Conservation (phyloP, 495 filamentous ascomycete species). For the Trichoderma virens region DNA sequence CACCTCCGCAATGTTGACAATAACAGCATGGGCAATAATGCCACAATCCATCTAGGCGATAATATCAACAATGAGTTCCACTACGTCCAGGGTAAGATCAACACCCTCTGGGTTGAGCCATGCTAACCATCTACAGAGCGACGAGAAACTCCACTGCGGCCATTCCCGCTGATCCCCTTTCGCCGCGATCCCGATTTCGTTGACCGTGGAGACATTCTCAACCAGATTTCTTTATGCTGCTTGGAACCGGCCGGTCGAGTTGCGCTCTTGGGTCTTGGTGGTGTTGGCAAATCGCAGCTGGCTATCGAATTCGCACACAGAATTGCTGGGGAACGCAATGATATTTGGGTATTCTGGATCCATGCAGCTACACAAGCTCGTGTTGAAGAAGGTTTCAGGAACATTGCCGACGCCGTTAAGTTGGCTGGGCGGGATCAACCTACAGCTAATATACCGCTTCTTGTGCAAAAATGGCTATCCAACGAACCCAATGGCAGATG, state of each 20-base stretch:
- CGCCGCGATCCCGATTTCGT: conserved; percentile 33
- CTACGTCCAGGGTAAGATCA: no score
- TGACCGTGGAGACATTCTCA: conserved; percentile 28
- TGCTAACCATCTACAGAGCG: no score
- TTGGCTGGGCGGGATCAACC: conserved; percentile 26
- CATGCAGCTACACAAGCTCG: conserved; percentile 28
- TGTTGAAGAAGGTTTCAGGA: conserved; percentile 33
- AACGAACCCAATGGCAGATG: conserved; percentile 28
- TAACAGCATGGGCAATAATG: no score
- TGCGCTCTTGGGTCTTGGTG: conserved; percentile 39
- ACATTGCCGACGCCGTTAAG: conserved; percentile 29
- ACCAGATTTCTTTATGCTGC: not conserved
- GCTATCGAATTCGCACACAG: conserved; percentile 43
- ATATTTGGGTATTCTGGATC: conserved; percentile 39
- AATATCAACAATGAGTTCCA: no score
- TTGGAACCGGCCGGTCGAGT: conserved; percentile 14
- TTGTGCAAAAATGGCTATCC: conserved; percentile 33
- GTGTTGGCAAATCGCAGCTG: conserved; percentile 49
- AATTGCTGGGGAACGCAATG: conserved; percentile 23
- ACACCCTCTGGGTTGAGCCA: no score
- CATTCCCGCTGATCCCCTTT: conserved; percentile 20
- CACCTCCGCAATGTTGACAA: no score
- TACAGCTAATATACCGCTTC: conserved; percentile 23
- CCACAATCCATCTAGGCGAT: no score
- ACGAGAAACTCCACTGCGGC: no score